Conservation (phyloP, 129 eudicot genomes). For the Arctium minus region DNA sequence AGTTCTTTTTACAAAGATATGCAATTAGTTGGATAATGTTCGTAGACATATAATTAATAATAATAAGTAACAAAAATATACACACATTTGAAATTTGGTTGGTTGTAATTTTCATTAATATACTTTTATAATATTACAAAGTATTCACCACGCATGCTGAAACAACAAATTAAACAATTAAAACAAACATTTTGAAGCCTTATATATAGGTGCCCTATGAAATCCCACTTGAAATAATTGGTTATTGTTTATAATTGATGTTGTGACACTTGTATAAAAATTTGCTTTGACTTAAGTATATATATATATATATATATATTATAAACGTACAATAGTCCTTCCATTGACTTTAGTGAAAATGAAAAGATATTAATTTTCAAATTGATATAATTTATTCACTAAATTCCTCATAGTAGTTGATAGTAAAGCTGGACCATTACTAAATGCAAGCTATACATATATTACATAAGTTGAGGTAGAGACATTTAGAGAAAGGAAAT, state of each 20-base stretch:
- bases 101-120: not conserved
- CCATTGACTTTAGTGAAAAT: not conserved
- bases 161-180: not conserved
- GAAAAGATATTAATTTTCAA: not conserved
- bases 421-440: not conserved
- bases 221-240: not conserved
- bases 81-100: not conserved
- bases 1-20: not conserved
- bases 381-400: not conserved
- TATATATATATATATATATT: not conserved
- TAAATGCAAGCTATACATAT: not conserved
- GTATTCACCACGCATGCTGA: not conserved
- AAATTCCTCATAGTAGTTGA: not conserved
- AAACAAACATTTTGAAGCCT: not conserved
- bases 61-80: not conserved
- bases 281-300: not conserved
- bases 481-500: not conserved
- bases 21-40: not conserved
- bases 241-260: not conserved
- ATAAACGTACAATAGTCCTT: not conserved
- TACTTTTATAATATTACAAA: not conserved
- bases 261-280: not conserved
- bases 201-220: not conserved
- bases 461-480: not conserved
- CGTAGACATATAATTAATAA: not conserved